Base-by-base conservation (phyloP, 2,329 filamentous ascomycete species). In the Fusarium hostae region DNA sequence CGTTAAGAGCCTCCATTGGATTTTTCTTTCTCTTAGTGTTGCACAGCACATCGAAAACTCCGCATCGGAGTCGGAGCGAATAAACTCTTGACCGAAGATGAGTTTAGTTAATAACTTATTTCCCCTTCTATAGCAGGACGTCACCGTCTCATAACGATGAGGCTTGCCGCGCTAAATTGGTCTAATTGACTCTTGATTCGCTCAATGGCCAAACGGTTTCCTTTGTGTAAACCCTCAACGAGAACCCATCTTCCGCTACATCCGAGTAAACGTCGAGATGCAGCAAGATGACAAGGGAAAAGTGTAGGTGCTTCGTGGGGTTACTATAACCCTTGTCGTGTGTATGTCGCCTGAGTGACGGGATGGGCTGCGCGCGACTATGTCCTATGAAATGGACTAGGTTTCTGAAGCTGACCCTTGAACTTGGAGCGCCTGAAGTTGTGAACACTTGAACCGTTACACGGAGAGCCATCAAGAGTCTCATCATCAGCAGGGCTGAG, bases 71-170 rank as follows among this genome's bases (percentile, higher is more conserved):
- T 70, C 71, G 71, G 73, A 57, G 52, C 47, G 30, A 51, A 56
- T 41, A 59, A 66, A 44, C 41, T 48, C 37, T 62, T 66, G 59
- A 62, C 47, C 57, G n/a, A 66, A 50, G 57, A 62, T 59, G 47
- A 37, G 34, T 40, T 58, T 34, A 48, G 59, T 44, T 26, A 37
- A 37, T 26, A 66, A 37, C 43, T n/a, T 39, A 35, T 62, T 44
- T 64, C 32, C 22, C n/a, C 34, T 9, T n/a, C 28, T 32, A 28
- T 18, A 45, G 43, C 65, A 44, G 59, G 59, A 76, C 67, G 63
- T 75, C 72, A 70, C 65, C 18, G 41, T 45, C 66, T 44, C 60
- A 73, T 65, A 66, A 62, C 47, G 64, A 75, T 65, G 67, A 47
- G 73, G 56, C 70, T 73, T 63, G 57, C 52, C 40, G 51, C 48